A percentile compares a stretch with the other conserved stretches of the same genome.
phyloP scores from a whole-genome alignment of 2,329 filamentous ascomycete genomes.

The Cladosporium sp. region DNA sequence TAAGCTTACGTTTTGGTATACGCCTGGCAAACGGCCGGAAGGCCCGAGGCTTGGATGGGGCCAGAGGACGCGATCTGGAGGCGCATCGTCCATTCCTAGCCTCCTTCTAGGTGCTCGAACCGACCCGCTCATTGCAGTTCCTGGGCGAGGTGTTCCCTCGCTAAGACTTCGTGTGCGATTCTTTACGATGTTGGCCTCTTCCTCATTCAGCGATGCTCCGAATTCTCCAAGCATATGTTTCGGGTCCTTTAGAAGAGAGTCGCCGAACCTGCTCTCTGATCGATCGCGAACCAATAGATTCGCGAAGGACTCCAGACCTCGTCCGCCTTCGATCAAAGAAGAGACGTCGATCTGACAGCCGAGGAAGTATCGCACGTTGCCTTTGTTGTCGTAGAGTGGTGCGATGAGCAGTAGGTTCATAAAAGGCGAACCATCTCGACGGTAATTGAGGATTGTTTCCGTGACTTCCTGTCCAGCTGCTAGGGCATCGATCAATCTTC shows the following conservation, averaged over 20 bases:
- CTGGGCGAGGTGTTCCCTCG: slow-evolving; percentile 10
- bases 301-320: slow-evolving; percentile 35
- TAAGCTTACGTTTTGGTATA: slow-evolving; percentile 33
- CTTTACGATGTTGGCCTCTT: slow-evolving; percentile 31
- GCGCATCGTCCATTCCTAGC: slow-evolving; percentile 30
- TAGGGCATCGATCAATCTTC: slow-evolving; percentile 35
- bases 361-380: slow-evolving; percentile 37
- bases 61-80: slow-evolving; percentile 26
- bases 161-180: slow-evolving; percentile 19
- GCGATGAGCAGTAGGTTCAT: slow-evolving; percentile 39
- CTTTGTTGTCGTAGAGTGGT: slow-evolving; percentile 40
- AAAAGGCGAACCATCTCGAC: slow-evolving; percentile 38
- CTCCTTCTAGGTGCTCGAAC: slow-evolving; percentile 17
- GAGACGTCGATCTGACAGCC: slow-evolving; percentile 39
- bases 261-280: slow-evolving; percentile 24
- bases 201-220: slow-evolving; percentile 27
- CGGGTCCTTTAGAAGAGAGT: slow-evolving; percentile 20
- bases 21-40: slow-evolving; percentile 33
- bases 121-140: slow-evolving; percentile 13
- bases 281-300: slow-evolving; percentile 31
- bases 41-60: slow-evolving; percentile 28
- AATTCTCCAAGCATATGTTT: slow-evolving; percentile 27
- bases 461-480: slow-evolving; percentile 38
- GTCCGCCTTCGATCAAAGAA: slow-evolving; percentile 33
- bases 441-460: slow-evolving; percentile 43